Percentiles rank a stretch among this genome's conserved stretches.
Evolutionary conservation across 1,139 yeast genomes (phyloP).

Genomic region (Insectozyma bohioensis): DNA sequence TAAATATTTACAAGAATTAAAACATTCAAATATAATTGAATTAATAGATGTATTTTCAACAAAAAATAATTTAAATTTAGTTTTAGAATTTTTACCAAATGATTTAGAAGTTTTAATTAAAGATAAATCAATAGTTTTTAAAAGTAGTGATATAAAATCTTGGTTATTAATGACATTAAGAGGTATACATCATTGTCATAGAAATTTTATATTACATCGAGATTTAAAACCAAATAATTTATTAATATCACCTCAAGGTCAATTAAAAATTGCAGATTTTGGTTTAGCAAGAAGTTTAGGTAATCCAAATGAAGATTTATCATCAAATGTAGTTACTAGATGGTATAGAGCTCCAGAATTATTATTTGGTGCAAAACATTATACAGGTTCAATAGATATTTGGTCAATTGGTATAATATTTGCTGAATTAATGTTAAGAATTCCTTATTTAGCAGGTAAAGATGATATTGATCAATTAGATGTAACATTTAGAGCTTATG

Average conservation of each 20-base stretch:
- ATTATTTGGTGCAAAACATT: conserved; percentile 83
- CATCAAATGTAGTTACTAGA: conserved; percentile 93
- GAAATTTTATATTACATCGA: conserved; percentile 86
- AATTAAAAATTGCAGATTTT: conserved; percentile 92
- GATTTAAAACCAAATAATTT: conserved; percentile 84
- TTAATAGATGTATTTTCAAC: conserved; percentile 82
- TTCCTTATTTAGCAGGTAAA: conserved; percentile 91
- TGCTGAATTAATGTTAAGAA: conserved; percentile 92
- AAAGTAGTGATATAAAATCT: conserved; percentile 85
- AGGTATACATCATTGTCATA: conserved; percentile 93
- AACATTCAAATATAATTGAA: conserved; percentile 82
- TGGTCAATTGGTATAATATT: conserved; percentile 97
- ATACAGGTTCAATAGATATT: conserved; percentile 83
- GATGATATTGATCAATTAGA: conserved; percentile 89
- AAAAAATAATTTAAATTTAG: conserved; percentile 72
- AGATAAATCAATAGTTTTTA: conserved; percentile 73
- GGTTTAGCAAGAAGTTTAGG: conserved; percentile 89
- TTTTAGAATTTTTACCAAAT: conserved; percentile 86
- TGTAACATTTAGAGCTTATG: conserved; percentile 89
- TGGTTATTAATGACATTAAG: conserved; percentile 94
- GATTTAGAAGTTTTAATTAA: conserved; percentile 90
- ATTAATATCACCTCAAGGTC: conserved; percentile 81
- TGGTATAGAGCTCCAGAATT: conserved; percentile 98
- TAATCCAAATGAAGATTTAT: conserved; percentile 73
- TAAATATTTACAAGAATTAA: conserved; percentile 84